Evolutionary conservation across 208 protist genomes (phyloP).

Genomic region (Trypanosoma melophagium): DNA sequence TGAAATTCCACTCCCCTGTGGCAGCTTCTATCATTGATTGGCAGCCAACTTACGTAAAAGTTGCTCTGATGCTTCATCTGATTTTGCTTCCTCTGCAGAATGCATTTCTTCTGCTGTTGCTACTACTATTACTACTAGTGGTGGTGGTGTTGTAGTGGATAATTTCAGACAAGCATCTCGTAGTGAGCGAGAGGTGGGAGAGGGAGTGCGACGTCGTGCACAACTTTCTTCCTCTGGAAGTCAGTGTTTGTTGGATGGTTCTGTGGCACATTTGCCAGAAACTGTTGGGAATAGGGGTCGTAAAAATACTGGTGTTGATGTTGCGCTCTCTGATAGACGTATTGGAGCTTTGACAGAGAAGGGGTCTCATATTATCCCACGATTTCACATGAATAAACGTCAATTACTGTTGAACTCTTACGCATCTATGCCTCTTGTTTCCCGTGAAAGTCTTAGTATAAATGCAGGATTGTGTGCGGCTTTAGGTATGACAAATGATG

Average conservation of each 20-base stretch:
- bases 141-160: neutral
- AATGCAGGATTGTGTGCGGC: constrained; percentile 41
- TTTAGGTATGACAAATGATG: constrained; percentile 24
- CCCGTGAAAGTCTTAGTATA: constrained; percentile 39
- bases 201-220: neutral
- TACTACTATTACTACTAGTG: neutral
- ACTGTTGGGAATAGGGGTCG: too few species aligned
- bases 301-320: too few species aligned
- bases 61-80: neutral
- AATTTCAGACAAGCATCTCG: neutral
- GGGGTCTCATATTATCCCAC: neutral
- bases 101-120: too few species aligned
- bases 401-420: constrained; percentile 36
- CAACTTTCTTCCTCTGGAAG: neutral
- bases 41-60: constrained; percentile 28
- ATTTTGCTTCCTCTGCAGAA: neutral
- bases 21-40: constrained; percentile 68
- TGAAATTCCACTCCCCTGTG: constrained; percentile 62
- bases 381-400: neutral
- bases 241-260: neutral
- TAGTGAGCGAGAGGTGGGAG: neutral
- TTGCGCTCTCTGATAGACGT: neutral
- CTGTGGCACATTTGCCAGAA: too few species aligned
- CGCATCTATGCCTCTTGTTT: constrained; percentile 37
- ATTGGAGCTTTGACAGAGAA: neutral